phyloP scores from a whole-genome alignment of 768 basidiomycete species.

The Cystobasidiopsis lactophilus region DNA sequence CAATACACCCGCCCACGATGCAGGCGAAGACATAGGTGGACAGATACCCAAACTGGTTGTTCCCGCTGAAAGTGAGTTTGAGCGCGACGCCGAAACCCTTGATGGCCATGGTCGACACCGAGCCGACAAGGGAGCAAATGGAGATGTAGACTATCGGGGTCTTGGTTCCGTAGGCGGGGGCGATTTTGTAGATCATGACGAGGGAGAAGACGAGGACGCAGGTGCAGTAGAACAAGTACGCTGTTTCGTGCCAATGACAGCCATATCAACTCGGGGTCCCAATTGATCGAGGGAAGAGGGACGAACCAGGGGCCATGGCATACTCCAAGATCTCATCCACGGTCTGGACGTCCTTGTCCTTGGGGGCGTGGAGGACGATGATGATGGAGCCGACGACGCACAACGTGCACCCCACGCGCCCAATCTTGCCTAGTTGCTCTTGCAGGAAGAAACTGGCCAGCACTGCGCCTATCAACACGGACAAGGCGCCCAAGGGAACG shows the following conservation, averaged over 20 bases:
- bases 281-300: neutral
- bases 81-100: slow-evolving; percentile 95
- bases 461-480: slow-evolving; percentile 85
- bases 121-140: slow-evolving; percentile 87
- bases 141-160: slow-evolving; percentile 85
- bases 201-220: slow-evolving; percentile 58
- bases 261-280: too few relatives aligned
- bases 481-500: slow-evolving; percentile 90
- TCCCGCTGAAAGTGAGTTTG: slow-evolving; percentile 75
- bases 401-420: slow-evolving; percentile 60
- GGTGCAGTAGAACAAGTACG: slow-evolving; percentile 75
- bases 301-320: slow-evolving; percentile 73
- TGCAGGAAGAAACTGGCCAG: slow-evolving; percentile 79
- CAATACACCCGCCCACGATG: slow-evolving; percentile 58
- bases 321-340: slow-evolving; percentile 83
- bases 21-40: slow-evolving; percentile 92
- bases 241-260: slow-evolving; percentile 27
- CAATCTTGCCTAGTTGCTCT: slow-evolving; percentile 83
- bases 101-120: slow-evolving; percentile 95
- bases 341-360: slow-evolving; percentile 75
- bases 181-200: slow-evolving; percentile 67
- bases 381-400: slow-evolving; percentile 73
- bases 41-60: slow-evolving; percentile 82
- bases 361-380: slow-evolving; percentile 88
- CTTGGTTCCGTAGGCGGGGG: slow-evolving; percentile 61